Evolutionary conservation across 129 eudicot species (phyloP).

Genomic region (Artemisia argyi): DNA sequence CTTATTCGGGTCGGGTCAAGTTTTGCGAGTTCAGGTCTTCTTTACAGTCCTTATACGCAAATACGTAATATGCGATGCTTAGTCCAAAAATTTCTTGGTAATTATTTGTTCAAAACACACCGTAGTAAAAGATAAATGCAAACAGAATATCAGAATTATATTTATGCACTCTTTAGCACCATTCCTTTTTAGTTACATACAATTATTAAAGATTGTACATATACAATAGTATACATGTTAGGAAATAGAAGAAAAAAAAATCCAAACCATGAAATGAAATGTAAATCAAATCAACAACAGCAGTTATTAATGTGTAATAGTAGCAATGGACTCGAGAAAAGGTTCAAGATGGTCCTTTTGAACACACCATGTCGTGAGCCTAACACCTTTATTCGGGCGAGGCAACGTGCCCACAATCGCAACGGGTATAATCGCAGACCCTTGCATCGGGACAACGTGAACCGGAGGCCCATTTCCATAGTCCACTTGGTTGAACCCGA

Average conservation of each 20-base stretch:
- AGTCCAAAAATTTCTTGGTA: too few species aligned
- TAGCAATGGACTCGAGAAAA: conserved; percentile 26
- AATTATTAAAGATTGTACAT: not conserved
- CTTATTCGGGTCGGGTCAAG: too few species aligned
- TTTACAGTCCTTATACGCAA: too few species aligned
- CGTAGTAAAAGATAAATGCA: too few species aligned
- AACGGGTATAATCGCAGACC: conserved; percentile 53
- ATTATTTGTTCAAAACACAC: too few species aligned
- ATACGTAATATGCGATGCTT: too few species aligned
- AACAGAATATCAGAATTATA: too few species aligned
- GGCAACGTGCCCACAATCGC: conserved; percentile 46
- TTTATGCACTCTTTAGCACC: not conserved
- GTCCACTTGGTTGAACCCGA: conserved; percentile 58
- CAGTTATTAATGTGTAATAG: not conserved
- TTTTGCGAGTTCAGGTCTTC: too few species aligned
- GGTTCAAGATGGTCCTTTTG: conserved; percentile 43
- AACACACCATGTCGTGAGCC: conserved; percentile 64
- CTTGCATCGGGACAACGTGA: conserved; percentile 54
- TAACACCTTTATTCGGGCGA: conserved; percentile 38
- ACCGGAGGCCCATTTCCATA: conserved; percentile 50
- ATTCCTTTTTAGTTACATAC: conserved; percentile 10
- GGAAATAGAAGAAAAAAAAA: not conserved
- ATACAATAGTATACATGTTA: not conserved
- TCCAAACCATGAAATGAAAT: conserved; percentile 2
- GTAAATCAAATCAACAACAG: conserved; percentile 4